Percentiles rank a stretch among this genome's conserved stretches.
phyloP scores from a whole-genome alignment of 139 green algal species.

The Pseudopediastrum boryanum region DNA sequence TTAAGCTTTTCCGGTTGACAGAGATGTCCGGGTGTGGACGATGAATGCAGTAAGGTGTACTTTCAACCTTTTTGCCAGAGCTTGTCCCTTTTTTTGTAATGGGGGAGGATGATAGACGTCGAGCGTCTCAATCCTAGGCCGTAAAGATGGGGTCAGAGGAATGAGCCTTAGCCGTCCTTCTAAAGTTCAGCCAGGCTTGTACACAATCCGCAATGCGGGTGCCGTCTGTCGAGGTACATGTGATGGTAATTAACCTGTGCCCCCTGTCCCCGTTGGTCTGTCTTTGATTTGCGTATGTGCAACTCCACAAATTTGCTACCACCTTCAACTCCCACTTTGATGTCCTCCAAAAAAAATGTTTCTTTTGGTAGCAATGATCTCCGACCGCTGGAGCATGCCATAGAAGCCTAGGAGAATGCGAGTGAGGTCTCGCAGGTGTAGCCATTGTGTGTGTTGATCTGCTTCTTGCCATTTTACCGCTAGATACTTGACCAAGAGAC shows the following conservation, averaged over 20 bases:
- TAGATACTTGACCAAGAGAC: neutral
- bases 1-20: no score
- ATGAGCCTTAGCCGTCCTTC: neutral
- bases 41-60: no score
- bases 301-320: neutral
- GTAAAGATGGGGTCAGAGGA: neutral
- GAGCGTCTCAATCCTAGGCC: neutral
- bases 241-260: neutral
- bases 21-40: no score
- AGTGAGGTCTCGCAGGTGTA: neutral
- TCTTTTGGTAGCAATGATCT: neutral
- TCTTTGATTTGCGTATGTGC: neutral
- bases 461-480: neutral
- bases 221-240: neutral
- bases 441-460: neutral
- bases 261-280: neutral
- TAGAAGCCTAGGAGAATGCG: constrained; percentile 6
- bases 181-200: neutral
- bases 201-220: neutral
- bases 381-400: constrained; percentile 11
- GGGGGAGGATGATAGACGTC: no score
- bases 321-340: neutral
- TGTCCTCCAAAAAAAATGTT: no score
- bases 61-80: no score
- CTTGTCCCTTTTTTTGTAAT: no score